A percentile compares a stretch with the other conserved stretches of the same genome.
Conservation (phyloP, 1,284 basidiomycete genomes). For the Papiliotrema terrestris region DNA sequence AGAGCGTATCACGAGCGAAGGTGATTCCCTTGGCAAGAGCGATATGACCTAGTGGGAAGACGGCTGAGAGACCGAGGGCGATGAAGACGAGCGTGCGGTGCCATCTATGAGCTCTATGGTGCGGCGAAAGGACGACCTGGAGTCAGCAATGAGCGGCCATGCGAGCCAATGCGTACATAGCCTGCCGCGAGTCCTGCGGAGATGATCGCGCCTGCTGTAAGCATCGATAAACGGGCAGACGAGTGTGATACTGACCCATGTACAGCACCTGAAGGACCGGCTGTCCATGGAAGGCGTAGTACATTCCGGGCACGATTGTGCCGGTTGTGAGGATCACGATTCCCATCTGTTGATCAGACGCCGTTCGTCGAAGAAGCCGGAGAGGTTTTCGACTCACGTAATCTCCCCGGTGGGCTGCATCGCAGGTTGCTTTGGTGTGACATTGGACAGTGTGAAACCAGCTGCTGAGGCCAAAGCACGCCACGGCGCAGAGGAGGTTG, state of each 20-base stretch:
- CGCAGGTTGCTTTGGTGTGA: slow-evolving; percentile 63
- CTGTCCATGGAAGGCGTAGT: slow-evolving; percentile 47
- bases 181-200: slow-evolving; percentile 26
- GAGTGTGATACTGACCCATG: slow-evolving; percentile 53
- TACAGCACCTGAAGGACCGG: slow-evolving; percentile 33
- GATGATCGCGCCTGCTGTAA: slow-evolving; percentile 23
- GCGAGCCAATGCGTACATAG: slow-evolving; percentile 20
- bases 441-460: slow-evolving; percentile 73
- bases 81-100: slow-evolving; percentile 78
- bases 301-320: slow-evolving; percentile 68
- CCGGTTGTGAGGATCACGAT: slow-evolving; percentile 65
- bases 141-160: slow-evolving; percentile 24
- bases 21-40: slow-evolving; percentile 59
- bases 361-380: not conserved
- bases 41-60: slow-evolving; percentile 69
- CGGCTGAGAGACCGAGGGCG: slow-evolving; percentile 68
- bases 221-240: not conserved
- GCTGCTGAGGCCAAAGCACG: slow-evolving; percentile 71
- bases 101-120: slow-evolving; percentile 70
- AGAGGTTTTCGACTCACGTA: slow-evolving; percentile 39
- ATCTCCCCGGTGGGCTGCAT: slow-evolving; percentile 45
- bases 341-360: slow-evolving; percentile 40
- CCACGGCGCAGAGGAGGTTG: slow-evolving; percentile 69
- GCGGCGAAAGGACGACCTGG: slow-evolving; percentile 70
- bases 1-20: slow-evolving; percentile 61